These are phyloP conservation scores for Agastache rugosa DNA, from an alignment of 257 asterid genomes.

Conservation along the genomic window DNA sequence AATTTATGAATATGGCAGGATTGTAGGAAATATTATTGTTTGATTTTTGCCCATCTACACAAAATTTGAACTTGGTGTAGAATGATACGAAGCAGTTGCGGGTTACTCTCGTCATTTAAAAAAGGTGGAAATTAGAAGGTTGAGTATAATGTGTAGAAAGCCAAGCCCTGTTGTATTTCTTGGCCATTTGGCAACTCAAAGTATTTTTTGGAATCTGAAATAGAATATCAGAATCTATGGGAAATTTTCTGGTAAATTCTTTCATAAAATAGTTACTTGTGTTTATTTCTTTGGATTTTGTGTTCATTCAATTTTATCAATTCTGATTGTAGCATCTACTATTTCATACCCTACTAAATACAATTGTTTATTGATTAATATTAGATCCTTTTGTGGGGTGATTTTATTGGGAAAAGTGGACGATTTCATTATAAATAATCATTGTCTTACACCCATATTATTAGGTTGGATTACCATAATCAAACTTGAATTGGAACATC, in stretches of 20 bases:
- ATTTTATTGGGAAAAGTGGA: no score
- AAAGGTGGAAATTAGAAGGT: slow-evolving; percentile 7
- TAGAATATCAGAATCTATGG: neutral
- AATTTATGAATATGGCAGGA: slow-evolving; percentile 88
- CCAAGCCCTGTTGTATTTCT: slow-evolving; percentile 12
- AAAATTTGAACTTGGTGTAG: slow-evolving; percentile 19
- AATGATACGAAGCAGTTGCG: neutral
- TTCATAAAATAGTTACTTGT: neutral
- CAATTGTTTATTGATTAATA: no score
- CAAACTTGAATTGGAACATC: no score
- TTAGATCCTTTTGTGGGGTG: no score
- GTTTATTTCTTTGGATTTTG: neutral
- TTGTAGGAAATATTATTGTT: slow-evolving; percentile 44
- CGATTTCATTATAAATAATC: no score
- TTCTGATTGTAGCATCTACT: neutral
- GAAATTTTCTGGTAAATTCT: neutral
- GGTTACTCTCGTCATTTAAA: neutral
- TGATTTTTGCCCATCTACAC: slow-evolving; percentile 22
- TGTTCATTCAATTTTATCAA: neutral
- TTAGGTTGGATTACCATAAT: no score
- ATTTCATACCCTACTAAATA: no score
- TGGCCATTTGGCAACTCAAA: neutral
- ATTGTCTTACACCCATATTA: no score
- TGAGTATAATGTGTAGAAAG: slow-evolving; percentile 20
- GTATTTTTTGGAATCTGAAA: slow-evolving; percentile 2